These are phyloP conservation scores for Hypomontagnella monticulosa DNA, from an alignment of 495 filamentous ascomycete genomes.

Conservation along the genomic window DNA sequence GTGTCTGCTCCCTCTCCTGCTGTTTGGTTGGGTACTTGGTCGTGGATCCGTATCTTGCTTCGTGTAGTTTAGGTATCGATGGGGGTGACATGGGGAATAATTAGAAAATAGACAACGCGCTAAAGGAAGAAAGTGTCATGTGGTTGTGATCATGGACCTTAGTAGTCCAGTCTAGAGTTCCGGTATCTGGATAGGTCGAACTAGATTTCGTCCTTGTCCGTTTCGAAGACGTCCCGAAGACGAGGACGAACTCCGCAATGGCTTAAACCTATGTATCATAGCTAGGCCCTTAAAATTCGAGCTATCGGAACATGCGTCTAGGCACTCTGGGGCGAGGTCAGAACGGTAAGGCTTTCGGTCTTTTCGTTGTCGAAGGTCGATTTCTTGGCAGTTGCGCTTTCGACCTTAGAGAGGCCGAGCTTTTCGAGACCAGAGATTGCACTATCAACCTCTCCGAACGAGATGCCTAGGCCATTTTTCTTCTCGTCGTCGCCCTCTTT, in stretches of 20 bases:
- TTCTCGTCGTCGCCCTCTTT: constrained; percentile 37
- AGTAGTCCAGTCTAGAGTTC: background rate
- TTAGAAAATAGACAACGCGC: constrained; percentile 29
- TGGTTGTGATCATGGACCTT: constrained; percentile 4
- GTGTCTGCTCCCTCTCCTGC: background rate
- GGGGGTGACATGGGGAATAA: constrained; percentile 23
- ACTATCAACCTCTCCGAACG: constrained; percentile 61
- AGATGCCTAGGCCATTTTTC: constrained; percentile 59
- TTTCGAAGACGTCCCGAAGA: no score
- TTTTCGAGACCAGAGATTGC: constrained; percentile 59
- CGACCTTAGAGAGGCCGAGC: constrained; percentile 52
- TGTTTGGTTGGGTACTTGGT: constrained; percentile 13
- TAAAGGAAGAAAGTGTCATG: constrained; percentile 23
- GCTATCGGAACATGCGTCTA: constrained; percentile 21
- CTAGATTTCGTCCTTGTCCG: no score
- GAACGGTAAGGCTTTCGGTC: constrained; percentile 33
- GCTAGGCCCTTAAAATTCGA: no score
- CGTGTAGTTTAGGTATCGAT: constrained; percentile 37
- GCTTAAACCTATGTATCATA: no score
- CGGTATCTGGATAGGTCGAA: no score
- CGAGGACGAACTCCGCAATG: no score
- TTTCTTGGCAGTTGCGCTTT: constrained; percentile 46
- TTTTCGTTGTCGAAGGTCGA: constrained; percentile 49
- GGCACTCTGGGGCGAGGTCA: constrained; percentile 53
- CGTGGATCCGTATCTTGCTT: constrained; percentile 32